phyloP scores from a whole-genome alignment of 2,329 filamentous ascomycete species.

The Trichoderma endophyticum region DNA sequence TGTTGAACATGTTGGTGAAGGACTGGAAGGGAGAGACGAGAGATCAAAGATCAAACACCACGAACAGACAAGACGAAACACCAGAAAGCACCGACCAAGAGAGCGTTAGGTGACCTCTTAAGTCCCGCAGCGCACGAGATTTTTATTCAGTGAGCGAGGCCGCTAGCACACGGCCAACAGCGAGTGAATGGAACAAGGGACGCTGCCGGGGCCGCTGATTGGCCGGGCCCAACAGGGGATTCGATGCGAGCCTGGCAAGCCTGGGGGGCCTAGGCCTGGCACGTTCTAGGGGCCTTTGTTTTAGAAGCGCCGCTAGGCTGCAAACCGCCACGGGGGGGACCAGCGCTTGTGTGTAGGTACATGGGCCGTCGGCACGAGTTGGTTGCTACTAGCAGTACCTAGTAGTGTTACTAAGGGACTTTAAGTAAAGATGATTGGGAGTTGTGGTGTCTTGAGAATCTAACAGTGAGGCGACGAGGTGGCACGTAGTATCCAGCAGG shows the following conservation, averaged over 20 bases:
- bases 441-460: not conserved
- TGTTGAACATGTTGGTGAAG: not conserved
- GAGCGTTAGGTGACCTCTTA: not conserved
- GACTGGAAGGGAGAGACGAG: not conserved
- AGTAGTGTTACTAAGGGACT: too few relatives aligned
- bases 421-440: not conserved
- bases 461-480: not conserved
- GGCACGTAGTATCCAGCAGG: not conserved
- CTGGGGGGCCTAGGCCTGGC: not conserved
- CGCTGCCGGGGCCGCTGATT: not conserved
- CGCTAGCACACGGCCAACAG: not conserved
- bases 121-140: not conserved
- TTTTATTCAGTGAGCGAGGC: not conserved
- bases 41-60: not conserved
- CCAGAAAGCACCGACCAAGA: not conserved
- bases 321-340: not conserved
- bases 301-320: not conserved
- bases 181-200: not conserved
- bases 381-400: too few relatives aligned
- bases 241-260: not conserved
- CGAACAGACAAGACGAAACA: not conserved
- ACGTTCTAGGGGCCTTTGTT: not conserved
- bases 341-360: not conserved
- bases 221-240: not conserved
- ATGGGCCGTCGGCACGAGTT: not conserved